Base-by-base conservation (phyloP, 352 stramenopile species). In the Pythium coloratum region DNA sequence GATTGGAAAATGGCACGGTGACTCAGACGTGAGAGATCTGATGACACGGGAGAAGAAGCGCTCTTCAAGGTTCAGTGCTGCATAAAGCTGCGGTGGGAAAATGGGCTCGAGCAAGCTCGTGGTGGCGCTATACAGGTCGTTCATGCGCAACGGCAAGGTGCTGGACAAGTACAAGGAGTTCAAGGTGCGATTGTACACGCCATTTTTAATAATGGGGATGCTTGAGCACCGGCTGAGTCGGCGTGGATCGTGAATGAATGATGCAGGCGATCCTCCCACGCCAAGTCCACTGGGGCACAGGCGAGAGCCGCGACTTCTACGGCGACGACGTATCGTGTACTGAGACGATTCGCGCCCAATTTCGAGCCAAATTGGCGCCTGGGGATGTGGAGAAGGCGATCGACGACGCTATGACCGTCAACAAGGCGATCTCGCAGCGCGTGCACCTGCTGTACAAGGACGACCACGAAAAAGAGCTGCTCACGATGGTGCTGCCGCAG, bases 271-370 rank as follows among this genome's bases (percentile, higher is more conserved):
- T 91, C 32, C 72, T 93, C 16, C 82, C 85, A 9, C 81, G 78
- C 16, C 77, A 88, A 50, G 66, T 93, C 3, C 72, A 82, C 59
- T 91, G 82, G 82, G 74, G 71, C 3, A 62, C 64, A 9, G 78
- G 80, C 20, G 76, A 76, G 46, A 81, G 77, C 58, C 81, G 77
- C 61, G 85, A 93, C 61, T 91, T 93, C 62, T 93, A 80, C 67
- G 63, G 62, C 12, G 78, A 67, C 16, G 57, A 80, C n/a, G 69
- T 66, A 20, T 93, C 84, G 8, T 91, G 84, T 32, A 71, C 78
- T 1, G 72, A 76, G 26, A 76, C 79, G 6, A 69, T 93, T 18
- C 85, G 80, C 18, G 28, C 55, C 32, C 78, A 86, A 42, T 93
- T 93, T 51, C 78, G 80, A 14, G 50, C 51, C 7, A 14, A 59